phyloP scores from a whole-genome alignment of 1,139 yeast species.

The Yarrowia galli region DNA sequence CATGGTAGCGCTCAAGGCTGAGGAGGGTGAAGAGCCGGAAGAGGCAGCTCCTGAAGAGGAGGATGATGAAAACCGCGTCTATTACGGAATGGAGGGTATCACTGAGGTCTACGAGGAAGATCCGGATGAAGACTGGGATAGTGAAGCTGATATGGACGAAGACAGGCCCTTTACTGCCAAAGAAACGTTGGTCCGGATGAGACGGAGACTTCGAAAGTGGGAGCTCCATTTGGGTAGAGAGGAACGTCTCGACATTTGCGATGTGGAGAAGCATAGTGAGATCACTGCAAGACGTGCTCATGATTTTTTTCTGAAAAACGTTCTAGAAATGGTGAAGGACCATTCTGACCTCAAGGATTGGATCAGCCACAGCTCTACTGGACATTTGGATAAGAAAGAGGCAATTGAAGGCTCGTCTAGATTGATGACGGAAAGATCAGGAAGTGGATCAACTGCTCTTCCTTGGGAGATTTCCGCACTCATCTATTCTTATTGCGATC shows the following conservation, averaged over 20 bases:
- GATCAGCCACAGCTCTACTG: neutral
- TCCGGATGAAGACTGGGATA: too few species aligned
- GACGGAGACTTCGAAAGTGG: too few species aligned
- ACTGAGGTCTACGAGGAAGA: too few species aligned
- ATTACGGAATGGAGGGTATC: too few species aligned
- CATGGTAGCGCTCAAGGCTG: too few species aligned
- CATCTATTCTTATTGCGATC: neutral
- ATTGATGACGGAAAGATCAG: neutral
- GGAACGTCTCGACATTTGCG: neutral
- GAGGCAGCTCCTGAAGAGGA: neutral
- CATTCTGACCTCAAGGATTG: neutral
- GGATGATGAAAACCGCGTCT: neutral
- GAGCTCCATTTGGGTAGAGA: neutral
- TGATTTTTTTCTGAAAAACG: neutral
- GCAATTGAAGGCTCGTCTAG: neutral
- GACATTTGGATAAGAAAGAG: neutral
- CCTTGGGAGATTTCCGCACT: neutral
- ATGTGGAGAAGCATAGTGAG: neutral
- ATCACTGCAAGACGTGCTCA: neutral
- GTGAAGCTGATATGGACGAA: too few species aligned
- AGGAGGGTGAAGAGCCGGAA: too few species aligned
- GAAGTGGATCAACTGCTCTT: neutral
- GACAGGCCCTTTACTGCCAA: too few species aligned
- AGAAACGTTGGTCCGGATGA: too few species aligned
- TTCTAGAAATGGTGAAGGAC: neutral